Conservation (phyloP, 2,329 filamentous ascomycete species). For the Huntiella omanensis region DNA sequence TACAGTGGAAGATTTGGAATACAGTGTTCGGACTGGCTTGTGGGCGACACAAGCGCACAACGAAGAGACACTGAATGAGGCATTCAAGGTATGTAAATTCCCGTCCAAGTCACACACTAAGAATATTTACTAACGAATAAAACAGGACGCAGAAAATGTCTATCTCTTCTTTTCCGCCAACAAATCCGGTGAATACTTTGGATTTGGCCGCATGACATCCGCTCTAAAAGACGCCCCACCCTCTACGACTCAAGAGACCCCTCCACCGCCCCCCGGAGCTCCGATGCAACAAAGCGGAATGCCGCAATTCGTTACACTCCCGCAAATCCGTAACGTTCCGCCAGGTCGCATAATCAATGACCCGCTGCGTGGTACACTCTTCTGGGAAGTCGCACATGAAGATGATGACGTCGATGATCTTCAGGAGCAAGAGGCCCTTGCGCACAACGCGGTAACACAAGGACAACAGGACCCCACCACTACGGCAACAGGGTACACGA, state of each 20-base stretch:
- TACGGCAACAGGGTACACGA: not conserved
- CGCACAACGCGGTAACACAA: constrained; percentile 17
- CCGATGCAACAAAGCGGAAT: too few species aligned
- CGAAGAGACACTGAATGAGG: constrained; percentile 62
- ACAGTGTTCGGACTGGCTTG: constrained; percentile 69
- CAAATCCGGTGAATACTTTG: constrained; percentile 93
- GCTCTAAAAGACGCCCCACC: constrained; percentile 60
- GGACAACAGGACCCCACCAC: constrained; percentile 16
- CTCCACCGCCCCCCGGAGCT: constrained; percentile 46
- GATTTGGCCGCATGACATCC: constrained; percentile 80
- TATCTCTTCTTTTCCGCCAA: constrained; percentile 92
- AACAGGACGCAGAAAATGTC: constrained; percentile 58
- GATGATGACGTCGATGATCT: constrained; percentile 27
- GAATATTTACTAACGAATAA: constrained; percentile 6
- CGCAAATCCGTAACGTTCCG: constrained; percentile 35
- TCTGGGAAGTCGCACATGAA: constrained; percentile 58
- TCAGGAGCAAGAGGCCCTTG: constrained; percentile 13
- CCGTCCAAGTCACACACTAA: not conserved
- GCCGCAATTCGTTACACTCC: too few species aligned
- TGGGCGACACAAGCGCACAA: constrained; percentile 96
- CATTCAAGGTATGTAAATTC: constrained; percentile 48
- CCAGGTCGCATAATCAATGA: constrained; percentile 82
- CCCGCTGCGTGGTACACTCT: constrained; percentile 82
- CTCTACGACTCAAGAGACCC: constrained; percentile 36
- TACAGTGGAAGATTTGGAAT: constrained; percentile 73